phyloP scores from a whole-genome alignment of 176 grass and related monocot species.

The Aechmea fasciata region DNA sequence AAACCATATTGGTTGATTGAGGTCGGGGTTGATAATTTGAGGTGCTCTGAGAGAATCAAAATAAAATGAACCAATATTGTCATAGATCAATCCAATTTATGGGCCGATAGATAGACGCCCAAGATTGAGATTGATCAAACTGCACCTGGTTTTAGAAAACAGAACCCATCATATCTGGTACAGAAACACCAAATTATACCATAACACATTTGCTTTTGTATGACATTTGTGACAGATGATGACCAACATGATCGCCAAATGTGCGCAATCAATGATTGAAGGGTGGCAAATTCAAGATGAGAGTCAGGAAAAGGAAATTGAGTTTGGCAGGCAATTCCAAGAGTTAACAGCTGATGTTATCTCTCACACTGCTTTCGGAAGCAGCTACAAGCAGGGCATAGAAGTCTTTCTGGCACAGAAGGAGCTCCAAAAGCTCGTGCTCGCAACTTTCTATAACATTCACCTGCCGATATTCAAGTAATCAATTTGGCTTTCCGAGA shows the following conservation, averaged over 20 bases:
- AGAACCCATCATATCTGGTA: no score
- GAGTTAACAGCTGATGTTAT: slow-evolving; percentile 56
- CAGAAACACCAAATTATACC: no score
- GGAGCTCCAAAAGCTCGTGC: slow-evolving; percentile 33
- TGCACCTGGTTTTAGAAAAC: no score
- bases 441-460: slow-evolving; percentile 13
- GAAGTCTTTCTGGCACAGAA: slow-evolving; percentile 35
- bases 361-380: slow-evolving; percentile 50
- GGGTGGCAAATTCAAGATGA: slow-evolving; percentile 24
- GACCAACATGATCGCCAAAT: slow-evolving; percentile 38
- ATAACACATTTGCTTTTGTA: no score
- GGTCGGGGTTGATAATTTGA: no score
- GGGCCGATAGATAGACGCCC: no score
- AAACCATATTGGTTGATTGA: no score
- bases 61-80: no score
- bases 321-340: slow-evolving; percentile 33
- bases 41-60: no score
- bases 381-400: slow-evolving; percentile 38
- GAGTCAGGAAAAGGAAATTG: slow-evolving; percentile 19
- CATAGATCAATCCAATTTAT: no score
- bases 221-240: slow-evolving; percentile 29
- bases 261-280: slow-evolving; percentile 32
- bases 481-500: not conserved
- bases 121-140: no score
- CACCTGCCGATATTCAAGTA: slow-evolving; percentile 23